phyloP scores from a whole-genome alignment of 805 yeast species.

The Torulaspora franciscae region DNA sequence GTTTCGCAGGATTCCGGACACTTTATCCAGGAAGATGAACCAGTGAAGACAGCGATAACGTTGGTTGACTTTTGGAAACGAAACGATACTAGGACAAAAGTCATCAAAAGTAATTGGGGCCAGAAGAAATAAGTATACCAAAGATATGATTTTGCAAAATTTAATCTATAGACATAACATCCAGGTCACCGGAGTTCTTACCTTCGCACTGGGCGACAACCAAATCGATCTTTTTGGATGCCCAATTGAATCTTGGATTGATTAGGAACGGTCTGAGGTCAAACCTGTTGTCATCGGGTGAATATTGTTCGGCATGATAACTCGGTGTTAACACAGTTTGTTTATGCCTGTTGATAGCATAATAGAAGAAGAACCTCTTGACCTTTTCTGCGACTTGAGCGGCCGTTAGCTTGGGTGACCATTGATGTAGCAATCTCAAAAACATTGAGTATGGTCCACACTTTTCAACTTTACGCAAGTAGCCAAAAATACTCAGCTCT shows the following conservation, averaged over 20 bases:
- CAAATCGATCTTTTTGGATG: slow-evolving; percentile 80
- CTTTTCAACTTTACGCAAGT: slow-evolving; percentile 83
- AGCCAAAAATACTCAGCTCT: slow-evolving; percentile 86
- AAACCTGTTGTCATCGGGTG: slow-evolving; percentile 96
- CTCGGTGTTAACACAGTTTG: slow-evolving; percentile 97
- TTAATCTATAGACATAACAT: slow-evolving; percentile 33
- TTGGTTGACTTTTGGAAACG: slow-evolving; percentile 44
- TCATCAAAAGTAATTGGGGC: slow-evolving; percentile 42
- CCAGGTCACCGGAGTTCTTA: slow-evolving; percentile 21
- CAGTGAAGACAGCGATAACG: slow-evolving; percentile 59
- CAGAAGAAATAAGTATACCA: slow-evolving; percentile 1
- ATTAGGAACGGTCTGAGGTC: slow-evolving; percentile 95
- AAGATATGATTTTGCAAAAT: background rate
- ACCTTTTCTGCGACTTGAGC: slow-evolving; percentile 87
- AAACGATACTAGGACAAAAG: slow-evolving; percentile 35
- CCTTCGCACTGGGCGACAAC: slow-evolving; percentile 58
- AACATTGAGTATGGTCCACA: slow-evolving; percentile 98
- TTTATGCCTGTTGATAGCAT: slow-evolving; percentile 93
- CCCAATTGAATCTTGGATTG: slow-evolving; percentile 84
- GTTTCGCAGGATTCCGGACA: slow-evolving; percentile 84
- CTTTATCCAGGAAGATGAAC: slow-evolving; percentile 90
- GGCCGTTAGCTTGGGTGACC: slow-evolving; percentile 84
- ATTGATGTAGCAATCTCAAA: slow-evolving; percentile 78
- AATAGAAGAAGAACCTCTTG: slow-evolving; percentile 84
- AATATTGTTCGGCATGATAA: slow-evolving; percentile 96